Evolutionary conservation across 2,329 filamentous ascomycete genomes (phyloP), one percentile per base, ranked within the genome.

Genomic region (Penicillium sp.): DNA sequence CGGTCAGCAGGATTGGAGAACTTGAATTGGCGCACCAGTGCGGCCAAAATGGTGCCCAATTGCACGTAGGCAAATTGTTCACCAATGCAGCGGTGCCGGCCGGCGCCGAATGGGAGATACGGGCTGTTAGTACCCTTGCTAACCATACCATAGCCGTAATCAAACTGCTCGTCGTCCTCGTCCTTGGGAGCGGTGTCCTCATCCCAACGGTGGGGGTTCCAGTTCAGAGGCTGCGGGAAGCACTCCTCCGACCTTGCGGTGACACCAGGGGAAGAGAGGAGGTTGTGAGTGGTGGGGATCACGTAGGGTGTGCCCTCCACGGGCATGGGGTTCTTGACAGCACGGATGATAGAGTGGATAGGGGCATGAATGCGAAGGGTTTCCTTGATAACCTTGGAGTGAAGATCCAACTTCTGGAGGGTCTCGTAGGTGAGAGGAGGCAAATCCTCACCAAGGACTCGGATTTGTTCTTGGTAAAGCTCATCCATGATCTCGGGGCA

Each of bases 21-120:
- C 78, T 90, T 93, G 79, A 96, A 90, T 51, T 85, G 73, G 48
- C 91, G 83, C 40, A 96, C 89, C 62, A 92, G 78, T 55, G 86
- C 86, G 49, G 87, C 90, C 12, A 88, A 79, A 63, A 97, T 95
- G 43, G 90, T 92, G 71, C 92, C 88, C 59, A 97, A 81, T 77
- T 97, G 93, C 55, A 95, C 82, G 72, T 95, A 96, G 64, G 93
- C 93, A 73, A 97, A 97, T 69, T 96, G 91, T 81, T 97, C 93
- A 62, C 93, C 93, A 69, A 97, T 97, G 77, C 93, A 97, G 63
- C 93, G 83, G 77, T 97, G 93, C 64, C 93, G 83, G 41, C 93
- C 93, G 27, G 92, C 93, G 55, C 93, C 93, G 70, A 97, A 97
- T 2, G 93, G 93, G 46, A 97, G 84, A 73, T 97, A 97, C 0